Base-by-base conservation (phyloP, 2,329 filamentous ascomycete genomes). In the Dactylonectria estremocensis region DNA sequence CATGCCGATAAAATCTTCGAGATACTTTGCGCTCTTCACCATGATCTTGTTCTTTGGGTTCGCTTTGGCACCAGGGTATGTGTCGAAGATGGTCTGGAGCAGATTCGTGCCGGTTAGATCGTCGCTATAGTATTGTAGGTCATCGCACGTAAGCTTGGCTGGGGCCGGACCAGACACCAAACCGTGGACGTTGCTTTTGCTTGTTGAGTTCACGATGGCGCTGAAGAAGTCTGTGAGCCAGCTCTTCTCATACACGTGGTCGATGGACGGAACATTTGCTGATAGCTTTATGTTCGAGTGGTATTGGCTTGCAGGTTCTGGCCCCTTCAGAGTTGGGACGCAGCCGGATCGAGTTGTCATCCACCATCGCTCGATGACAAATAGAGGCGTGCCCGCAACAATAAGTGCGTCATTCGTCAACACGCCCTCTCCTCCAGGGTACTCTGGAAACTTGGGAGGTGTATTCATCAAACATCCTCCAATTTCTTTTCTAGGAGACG, bases 161-260 rank as follows among this genome's bases (percentile, higher is more conserved):
- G 35, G 35, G 10, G 20, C 20, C 3, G 48, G 13, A 22, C 48
- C 48, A 5, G 48, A n/a, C n/a, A n/a, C n/a, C n/a, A n/a, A n/a
- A n/a, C n/a, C n/a, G n/a, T n/a, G n/a, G n/a, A n/a, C n/a, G n/a
- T n/a, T n/a, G n/a, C n/a, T n/a, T n/a, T n/a, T n/a, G n/a, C n/a
- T 50, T 11, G 48, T 50, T 28, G 24, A 28, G 10, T 67, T 31
- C 5, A 69, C 14, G 5, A 69, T 71, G 0, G 16, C 8, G 0
- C 0, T 13, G 18, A 64, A 69, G 9, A 50, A 72, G 5, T 72
- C 60, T 16, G 40, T 22, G 0, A 72, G 54, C 46, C 62, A 67
- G 8, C 59, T 69, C 63, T 72, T 72, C 28, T 70, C 69, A 3
- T 62, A 72, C 1, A 69, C 40, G 11, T 70, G 69, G n/a, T 72